These are phyloP conservation scores for Suillus luteus DNA, from an alignment of 768 basidiomycete species.

Conservation along the genomic window DNA sequence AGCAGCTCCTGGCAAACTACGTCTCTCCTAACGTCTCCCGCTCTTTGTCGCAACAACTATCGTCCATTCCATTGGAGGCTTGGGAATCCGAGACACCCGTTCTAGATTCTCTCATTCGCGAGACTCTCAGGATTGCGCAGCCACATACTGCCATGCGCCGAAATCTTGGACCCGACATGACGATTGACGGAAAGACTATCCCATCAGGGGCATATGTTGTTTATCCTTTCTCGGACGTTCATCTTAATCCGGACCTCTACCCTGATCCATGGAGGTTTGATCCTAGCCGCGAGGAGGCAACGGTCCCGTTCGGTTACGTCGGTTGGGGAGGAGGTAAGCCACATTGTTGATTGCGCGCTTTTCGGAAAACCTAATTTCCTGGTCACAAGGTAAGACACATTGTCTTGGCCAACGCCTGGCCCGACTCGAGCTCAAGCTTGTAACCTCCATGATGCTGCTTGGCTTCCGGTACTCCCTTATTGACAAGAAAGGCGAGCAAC, in stretches of 20 bases:
- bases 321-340: constrained; percentile 80
- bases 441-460: constrained; percentile 66
- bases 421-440: constrained; percentile 70
- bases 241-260: constrained; percentile 71
- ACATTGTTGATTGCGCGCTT: constrained; percentile 21
- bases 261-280: constrained; percentile 80
- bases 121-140: constrained; percentile 78
- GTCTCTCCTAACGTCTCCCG: constrained; percentile 28
- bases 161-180: constrained; percentile 70
- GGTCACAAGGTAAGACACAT: constrained; percentile 56
- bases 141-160: constrained; percentile 81
- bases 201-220: constrained; percentile 76
- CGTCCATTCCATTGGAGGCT: constrained; percentile 61
- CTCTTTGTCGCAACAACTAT: constrained; percentile 48
- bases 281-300: constrained; percentile 53
- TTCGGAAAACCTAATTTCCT: constrained; percentile 15
- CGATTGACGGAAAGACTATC: constrained; percentile 68
- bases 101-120: constrained; percentile 71
- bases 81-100: constrained; percentile 75
- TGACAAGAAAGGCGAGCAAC: constrained; percentile 50
- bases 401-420: constrained; percentile 79
- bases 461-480: constrained; percentile 62
- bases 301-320: constrained; percentile 60
- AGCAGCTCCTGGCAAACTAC: constrained; percentile 51
- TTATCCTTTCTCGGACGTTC: constrained; percentile 80